Evolutionary conservation across 2,329 filamentous ascomycete species (phyloP).

Genomic region (Lachnellula arida): DNA sequence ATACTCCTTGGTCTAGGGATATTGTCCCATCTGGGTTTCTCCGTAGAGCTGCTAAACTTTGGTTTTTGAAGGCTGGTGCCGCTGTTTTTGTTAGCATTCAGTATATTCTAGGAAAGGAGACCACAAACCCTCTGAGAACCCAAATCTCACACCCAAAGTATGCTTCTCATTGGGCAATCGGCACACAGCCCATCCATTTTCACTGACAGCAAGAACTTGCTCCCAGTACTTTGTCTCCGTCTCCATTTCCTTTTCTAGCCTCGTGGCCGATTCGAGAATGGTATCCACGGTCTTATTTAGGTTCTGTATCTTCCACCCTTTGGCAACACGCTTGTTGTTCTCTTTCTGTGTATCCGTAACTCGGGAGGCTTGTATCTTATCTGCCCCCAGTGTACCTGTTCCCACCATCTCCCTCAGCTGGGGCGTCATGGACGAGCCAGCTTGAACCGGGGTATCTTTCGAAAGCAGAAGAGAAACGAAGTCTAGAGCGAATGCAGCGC

Average conservation of each 20-base stretch:
- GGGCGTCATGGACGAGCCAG: conserved; percentile 64
- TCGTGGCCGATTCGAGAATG: conserved; percentile 64
- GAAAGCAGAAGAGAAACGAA: conserved; percentile 79
- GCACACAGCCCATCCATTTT: conserved; percentile 82
- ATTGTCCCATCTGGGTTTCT: conserved; percentile 71
- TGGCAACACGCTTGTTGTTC: conserved; percentile 52
- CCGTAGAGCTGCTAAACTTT: conserved; percentile 75
- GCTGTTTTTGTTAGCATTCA: conserved; percentile 37
- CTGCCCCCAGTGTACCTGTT: conserved; percentile 67
- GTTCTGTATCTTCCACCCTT: conserved; percentile 74
- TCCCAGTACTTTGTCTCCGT: conserved; percentile 87
- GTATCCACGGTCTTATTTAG: conserved; percentile 71
- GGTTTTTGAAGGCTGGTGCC: conserved; percentile 55
- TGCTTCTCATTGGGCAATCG: conserved; percentile 68
- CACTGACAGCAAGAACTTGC: conserved; percentile 73
- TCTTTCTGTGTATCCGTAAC: conserved; percentile 49
- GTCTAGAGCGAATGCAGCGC: conserved; percentile 68
- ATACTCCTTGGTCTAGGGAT: conserved; percentile 58
- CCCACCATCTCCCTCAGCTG: conserved; percentile 66
- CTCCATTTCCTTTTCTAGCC: conserved; percentile 71
- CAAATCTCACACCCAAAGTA: conserved; percentile 80
- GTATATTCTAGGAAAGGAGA: not conserved
- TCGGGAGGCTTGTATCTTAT: conserved; percentile 58
- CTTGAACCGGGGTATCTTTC: conserved; percentile 71
- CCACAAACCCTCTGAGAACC: conserved; percentile 62